Percentiles rank a stretch among this genome's conserved stretches.
These are phyloP conservation scores for Phylloporus arenicola DNA, from an alignment of 768 basidiomycete genomes.

Conservation along the genomic window DNA sequence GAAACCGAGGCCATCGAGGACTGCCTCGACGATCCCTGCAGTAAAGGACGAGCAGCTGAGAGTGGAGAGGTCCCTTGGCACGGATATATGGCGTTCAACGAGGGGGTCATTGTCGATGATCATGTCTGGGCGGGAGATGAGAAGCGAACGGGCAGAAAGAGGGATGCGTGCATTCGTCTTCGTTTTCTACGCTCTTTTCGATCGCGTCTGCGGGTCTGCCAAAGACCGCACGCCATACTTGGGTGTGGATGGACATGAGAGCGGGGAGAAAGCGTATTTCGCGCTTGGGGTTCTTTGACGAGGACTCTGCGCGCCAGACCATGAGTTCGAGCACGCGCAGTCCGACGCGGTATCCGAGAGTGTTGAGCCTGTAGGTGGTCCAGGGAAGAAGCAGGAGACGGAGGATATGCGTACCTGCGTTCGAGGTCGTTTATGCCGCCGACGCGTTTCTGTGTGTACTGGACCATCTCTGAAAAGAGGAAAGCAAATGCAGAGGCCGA, in stretches of 20 bases:
- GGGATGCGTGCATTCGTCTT: conserved; percentile 77
- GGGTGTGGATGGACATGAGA: conserved; percentile 90
- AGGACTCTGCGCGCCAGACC: conserved; percentile 71
- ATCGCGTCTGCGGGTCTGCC: conserved; percentile 91
- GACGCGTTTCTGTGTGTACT: conserved; percentile 95
- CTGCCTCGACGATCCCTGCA: conserved; percentile 95
- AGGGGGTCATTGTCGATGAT: conserved; percentile 95
- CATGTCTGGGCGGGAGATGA: conserved; percentile 63
- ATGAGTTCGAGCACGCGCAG: conserved; percentile 81
- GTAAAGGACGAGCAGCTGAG: conserved; percentile 97
- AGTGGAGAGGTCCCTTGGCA: conserved; percentile 90
- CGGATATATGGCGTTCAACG: conserved; percentile 86
- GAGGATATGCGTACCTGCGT: conserved; percentile 56
- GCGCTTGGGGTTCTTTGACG: conserved; percentile 86
- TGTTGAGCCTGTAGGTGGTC: conserved; percentile 61
- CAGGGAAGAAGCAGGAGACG: not conserved
- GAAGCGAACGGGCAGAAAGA: not conserved
- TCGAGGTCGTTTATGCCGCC: conserved; percentile 94
- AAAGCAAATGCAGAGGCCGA: conserved; percentile 81
- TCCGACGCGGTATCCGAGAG: conserved; percentile 90
- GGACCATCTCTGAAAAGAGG: conserved; percentile 88
- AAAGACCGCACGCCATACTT: conserved; percentile 92
- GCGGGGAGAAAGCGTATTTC: conserved; percentile 88
- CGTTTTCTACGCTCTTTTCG: conserved; percentile 93
- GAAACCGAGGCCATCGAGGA: conserved; percentile 89